Conservation (phyloP, 176 grass and related monocot species). For the Aechmea fasciata region DNA sequence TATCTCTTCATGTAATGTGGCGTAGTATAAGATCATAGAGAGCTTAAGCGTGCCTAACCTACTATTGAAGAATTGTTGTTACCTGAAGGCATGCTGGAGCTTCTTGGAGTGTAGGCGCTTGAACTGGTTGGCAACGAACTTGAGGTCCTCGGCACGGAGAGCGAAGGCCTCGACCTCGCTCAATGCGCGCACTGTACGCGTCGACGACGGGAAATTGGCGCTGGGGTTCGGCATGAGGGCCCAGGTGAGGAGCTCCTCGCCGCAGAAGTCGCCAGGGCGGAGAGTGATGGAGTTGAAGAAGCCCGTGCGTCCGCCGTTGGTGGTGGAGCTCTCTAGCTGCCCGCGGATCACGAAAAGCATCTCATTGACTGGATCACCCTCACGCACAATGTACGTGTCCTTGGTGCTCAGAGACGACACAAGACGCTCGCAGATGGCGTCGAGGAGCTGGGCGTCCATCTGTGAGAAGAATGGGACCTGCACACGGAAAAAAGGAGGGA, state of each 20-base stretch:
- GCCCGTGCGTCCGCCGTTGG: slow-evolving; percentile 69
- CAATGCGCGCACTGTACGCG: slow-evolving; percentile 58
- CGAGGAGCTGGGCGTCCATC: slow-evolving; percentile 92
- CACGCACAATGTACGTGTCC: slow-evolving; percentile 71
- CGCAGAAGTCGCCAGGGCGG: slow-evolving; percentile 82
- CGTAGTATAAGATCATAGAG: too few species aligned
- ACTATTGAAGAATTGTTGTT: too few species aligned
- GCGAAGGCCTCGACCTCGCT: slow-evolving; percentile 92
- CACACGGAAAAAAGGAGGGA: not conserved
- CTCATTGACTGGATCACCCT: slow-evolving; percentile 68
- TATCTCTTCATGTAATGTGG: too few species aligned
- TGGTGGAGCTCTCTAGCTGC: slow-evolving; percentile 87
- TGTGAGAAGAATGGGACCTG: slow-evolving; percentile 94
- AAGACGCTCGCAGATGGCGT: slow-evolving; percentile 88
- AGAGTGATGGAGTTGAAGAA: slow-evolving; percentile 97
- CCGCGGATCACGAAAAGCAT: slow-evolving; percentile 96
- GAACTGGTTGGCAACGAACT: slow-evolving; percentile 92
- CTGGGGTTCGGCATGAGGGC: slow-evolving; percentile 82
- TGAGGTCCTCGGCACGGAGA: slow-evolving; percentile 79
- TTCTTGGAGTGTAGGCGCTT: slow-evolving; percentile 93
- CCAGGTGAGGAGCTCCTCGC: slow-evolving; percentile 93
- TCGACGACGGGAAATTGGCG: slow-evolving; percentile 77
- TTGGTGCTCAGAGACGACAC: slow-evolving; percentile 90
- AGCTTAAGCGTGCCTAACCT: too few species aligned
- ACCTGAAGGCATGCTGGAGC: slow-evolving; percentile 84